phyloP scores from a whole-genome alignment of 2,329 filamentous ascomycete species.

The Elsinoe batatas region DNA sequence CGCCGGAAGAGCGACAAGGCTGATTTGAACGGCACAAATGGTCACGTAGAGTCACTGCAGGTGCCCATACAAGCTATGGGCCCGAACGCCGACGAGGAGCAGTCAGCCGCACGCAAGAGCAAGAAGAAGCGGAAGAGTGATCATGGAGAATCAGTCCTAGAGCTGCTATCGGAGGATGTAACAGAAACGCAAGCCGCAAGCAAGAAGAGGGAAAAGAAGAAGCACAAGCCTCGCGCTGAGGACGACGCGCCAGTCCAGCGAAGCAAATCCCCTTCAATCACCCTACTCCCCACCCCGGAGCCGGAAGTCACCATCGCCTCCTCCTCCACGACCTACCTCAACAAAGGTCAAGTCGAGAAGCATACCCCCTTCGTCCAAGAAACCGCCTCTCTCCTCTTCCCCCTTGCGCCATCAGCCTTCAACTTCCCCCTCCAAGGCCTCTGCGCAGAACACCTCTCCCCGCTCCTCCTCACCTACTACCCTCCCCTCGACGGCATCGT shows the following conservation, averaged over 20 bases:
- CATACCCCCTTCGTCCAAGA: constrained; percentile 66
- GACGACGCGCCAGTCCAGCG: background rate
- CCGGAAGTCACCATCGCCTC: constrained; percentile 7
- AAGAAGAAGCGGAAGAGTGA: constrained; percentile 28
- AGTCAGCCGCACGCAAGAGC: constrained; percentile 23
- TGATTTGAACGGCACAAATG: background rate
- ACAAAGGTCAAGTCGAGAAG: constrained; percentile 18
- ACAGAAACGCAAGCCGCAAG: background rate
- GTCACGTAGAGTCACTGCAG: constrained; percentile 3
- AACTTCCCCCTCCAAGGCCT: constrained; percentile 59
- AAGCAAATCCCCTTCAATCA: background rate
- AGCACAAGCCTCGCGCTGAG: constrained; percentile 17
- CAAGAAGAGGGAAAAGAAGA: constrained; percentile 15
- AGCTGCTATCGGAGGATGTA: constrained; percentile 5
- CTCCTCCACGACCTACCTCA: background rate
- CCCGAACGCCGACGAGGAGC: background rate
- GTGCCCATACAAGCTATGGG: background rate
- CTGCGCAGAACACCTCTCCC: constrained; percentile 64
- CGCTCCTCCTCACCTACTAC: constrained; percentile 67
- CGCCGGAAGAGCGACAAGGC: constrained; percentile 10
- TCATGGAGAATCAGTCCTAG: background rate
- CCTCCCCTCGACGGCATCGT: constrained; percentile 63
- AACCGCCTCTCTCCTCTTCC: constrained; percentile 70
- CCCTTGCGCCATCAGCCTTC: constrained; percentile 62
- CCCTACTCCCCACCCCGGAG: background rate